phyloP scores from a whole-genome alignment of 2,329 filamentous ascomycete species.

The Rugonectria rugulosa region DNA sequence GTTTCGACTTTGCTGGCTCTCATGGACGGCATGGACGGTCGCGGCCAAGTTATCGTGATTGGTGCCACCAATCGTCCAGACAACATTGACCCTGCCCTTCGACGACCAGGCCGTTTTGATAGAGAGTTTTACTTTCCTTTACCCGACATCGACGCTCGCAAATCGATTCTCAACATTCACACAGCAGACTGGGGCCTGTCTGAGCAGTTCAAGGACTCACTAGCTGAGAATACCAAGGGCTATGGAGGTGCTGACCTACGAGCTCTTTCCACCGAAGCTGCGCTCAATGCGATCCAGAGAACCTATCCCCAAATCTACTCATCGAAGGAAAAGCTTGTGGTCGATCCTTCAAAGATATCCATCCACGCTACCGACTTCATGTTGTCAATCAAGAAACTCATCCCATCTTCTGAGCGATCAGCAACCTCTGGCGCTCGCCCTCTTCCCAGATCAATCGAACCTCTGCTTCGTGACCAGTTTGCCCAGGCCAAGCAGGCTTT shows the following conservation, averaged over 20 bases:
- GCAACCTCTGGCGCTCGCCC: constrained; percentile 84
- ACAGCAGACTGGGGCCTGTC: constrained; percentile 92
- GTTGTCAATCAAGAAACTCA: constrained; percentile 94
- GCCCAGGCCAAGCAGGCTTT: constrained; percentile 72
- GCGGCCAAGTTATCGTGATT: constrained; percentile 97
- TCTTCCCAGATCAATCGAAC: constrained; percentile 80
- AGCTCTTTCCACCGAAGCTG: constrained; percentile 93
- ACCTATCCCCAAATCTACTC: constrained; percentile 97
- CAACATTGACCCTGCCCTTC: constrained; percentile 94
- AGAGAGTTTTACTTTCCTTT: constrained; percentile 98
- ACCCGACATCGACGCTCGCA: constrained; percentile 80
- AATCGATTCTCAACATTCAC: constrained; percentile 92
- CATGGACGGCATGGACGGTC: constrained; percentile 99
- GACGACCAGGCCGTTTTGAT: constrained; percentile 93
- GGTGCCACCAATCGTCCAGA: constrained; percentile 98
- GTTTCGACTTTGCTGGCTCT: constrained; percentile 91
- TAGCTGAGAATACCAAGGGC: constrained; percentile 91
- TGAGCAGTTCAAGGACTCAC: constrained; percentile 78
- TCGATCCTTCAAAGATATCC: constrained; percentile 83
- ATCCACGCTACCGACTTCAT: constrained; percentile 96
- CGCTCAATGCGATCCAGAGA: constrained; percentile 92
- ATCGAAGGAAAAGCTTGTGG: constrained; percentile 86
- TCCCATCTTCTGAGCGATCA: constrained; percentile 92
- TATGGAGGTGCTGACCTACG: constrained; percentile 96
- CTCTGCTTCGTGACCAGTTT: constrained; percentile 79